Conservation (phyloP, 1,139 yeast species). For the Yamadazyma membranifaciens region DNA sequence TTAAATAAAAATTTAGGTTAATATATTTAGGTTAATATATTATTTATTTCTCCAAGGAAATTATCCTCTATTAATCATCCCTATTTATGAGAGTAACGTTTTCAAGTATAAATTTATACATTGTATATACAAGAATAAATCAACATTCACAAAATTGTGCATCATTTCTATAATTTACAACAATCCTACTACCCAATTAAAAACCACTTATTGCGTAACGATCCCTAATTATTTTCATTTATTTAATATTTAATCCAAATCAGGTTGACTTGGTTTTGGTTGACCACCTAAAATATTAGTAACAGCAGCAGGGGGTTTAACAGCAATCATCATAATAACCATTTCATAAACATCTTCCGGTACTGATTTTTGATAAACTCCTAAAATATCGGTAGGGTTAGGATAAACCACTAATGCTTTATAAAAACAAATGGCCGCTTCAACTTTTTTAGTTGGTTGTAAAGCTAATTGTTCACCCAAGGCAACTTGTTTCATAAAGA, state of each 20-base stretch:
- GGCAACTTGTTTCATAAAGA: slow-evolving; percentile 81
- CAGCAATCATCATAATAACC: slow-evolving; percentile 83
- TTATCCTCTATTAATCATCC: too few relatives aligned
- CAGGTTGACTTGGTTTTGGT: slow-evolving; percentile 29
- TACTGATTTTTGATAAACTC: slow-evolving; percentile 84
- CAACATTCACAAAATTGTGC: slow-evolving; percentile 4
- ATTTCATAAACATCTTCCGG: slow-evolving; percentile 80
- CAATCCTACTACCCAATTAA: neutral
- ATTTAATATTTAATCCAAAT: slow-evolving; percentile 31
- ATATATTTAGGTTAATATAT: too few relatives aligned
- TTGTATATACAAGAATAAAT: slow-evolving; percentile 7
- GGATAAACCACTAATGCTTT: slow-evolving; percentile 95
- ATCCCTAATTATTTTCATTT: too few relatives aligned
- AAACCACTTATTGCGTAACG: neutral
- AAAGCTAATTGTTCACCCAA: slow-evolving; percentile 73
- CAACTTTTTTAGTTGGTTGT: slow-evolving; percentile 59
- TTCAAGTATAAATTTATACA: slow-evolving; percentile 3
- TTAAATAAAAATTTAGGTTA: slow-evolving; percentile 22
- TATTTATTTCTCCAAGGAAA: too few relatives aligned
- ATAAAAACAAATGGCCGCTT: slow-evolving; percentile 88
- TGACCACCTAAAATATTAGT: slow-evolving; percentile 59
- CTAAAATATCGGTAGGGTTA: slow-evolving; percentile 86
- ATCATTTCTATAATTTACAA: slow-evolving; percentile 4
- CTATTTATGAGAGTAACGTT: neutral
- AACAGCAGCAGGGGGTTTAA: slow-evolving; percentile 82